phyloP scores from a whole-genome alignment of 2,329 filamentous ascomycete genomes.

The Epichloe sibirici region DNA sequence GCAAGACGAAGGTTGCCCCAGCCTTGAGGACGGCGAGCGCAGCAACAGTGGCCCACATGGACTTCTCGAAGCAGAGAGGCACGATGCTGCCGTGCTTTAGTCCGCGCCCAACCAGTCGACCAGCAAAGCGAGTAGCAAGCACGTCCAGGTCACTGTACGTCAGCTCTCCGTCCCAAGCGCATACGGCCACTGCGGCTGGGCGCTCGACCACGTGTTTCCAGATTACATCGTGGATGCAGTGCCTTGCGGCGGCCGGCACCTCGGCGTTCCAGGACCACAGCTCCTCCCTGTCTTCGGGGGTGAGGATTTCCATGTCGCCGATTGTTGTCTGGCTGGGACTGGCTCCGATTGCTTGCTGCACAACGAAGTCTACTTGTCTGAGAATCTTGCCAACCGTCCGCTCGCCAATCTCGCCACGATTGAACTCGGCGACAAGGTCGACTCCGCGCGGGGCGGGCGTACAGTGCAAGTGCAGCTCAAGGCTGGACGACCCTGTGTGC shows the following conservation, averaged over 20 bases:
- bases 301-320: neutral
- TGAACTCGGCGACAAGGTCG: too few species aligned
- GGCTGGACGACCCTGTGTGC: too few species aligned
- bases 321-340: neutral
- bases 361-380: neutral
- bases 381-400: neutral
- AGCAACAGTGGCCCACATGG: conserved; percentile 11
- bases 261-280: neutral
- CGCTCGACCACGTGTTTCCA: neutral
- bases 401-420: too few species aligned
- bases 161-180: conserved; percentile 28
- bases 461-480: too few species aligned
- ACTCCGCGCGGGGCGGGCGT: too few species aligned
- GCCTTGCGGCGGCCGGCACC: neutral
- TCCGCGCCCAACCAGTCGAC: neutral
- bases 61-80: conserved; percentile 16
- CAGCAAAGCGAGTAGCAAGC: conserved; percentile 8
- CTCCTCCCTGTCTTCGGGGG: neutral
- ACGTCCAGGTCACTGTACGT: conserved; percentile 19
- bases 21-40: conserved; percentile 16
- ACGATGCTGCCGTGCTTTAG: conserved; percentile 7
- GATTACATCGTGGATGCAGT: neutral
- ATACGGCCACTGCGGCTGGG: conserved; percentile 3
- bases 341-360: neutral
- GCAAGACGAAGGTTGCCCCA: conserved; percentile 15